Conservation (phyloP, 192 early-diverging fungal species). For the Pilobolus umbonatus region DNA sequence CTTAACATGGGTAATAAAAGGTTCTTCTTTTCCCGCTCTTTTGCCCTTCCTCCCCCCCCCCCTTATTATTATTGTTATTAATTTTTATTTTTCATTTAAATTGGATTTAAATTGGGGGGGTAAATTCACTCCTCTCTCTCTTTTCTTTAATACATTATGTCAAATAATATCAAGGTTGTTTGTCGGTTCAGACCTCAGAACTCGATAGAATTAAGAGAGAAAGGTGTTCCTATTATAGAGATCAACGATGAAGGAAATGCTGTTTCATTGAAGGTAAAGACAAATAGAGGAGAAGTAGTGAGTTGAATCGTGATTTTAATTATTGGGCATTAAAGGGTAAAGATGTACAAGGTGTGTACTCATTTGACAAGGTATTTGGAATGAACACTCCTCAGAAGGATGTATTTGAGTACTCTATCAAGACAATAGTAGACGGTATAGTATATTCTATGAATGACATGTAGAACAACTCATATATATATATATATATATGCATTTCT, state of each 20-base stretch:
- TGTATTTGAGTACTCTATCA: slow-evolving; percentile 90
- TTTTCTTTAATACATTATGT: slow-evolving; percentile 10
- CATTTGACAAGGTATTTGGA: slow-evolving; percentile 92
- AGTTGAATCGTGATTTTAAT: no score
- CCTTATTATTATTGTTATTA: neutral
- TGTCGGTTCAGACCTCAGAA: slow-evolving; percentile 98
- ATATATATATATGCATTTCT: neutral
- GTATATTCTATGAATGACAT: neutral
- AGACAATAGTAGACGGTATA: slow-evolving; percentile 88
- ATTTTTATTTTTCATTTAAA: neutral
- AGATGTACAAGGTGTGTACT: slow-evolving; percentile 69
- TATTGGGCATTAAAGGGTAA: slow-evolving; percentile 42
- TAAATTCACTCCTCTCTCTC: neutral
- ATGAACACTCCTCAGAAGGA: slow-evolving; percentile 76
- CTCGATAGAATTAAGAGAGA: slow-evolving; percentile 82
- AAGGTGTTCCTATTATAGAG: slow-evolving; percentile 80
- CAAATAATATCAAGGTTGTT: slow-evolving; percentile 92
- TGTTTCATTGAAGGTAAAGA: slow-evolving; percentile 36
- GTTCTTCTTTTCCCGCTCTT: neutral
- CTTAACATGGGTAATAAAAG: no score
- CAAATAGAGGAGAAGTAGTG: slow-evolving; percentile 1
- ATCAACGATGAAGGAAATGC: slow-evolving; percentile 71
- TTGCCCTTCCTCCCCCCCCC: neutral
- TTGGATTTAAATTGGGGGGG: neutral
- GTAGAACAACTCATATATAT: neutral